Evolutionary conservation across 1,284 basidiomycete genomes (phyloP), one percentile per base, ranked within the genome.

Genomic region (Irpex sp.): DNA sequence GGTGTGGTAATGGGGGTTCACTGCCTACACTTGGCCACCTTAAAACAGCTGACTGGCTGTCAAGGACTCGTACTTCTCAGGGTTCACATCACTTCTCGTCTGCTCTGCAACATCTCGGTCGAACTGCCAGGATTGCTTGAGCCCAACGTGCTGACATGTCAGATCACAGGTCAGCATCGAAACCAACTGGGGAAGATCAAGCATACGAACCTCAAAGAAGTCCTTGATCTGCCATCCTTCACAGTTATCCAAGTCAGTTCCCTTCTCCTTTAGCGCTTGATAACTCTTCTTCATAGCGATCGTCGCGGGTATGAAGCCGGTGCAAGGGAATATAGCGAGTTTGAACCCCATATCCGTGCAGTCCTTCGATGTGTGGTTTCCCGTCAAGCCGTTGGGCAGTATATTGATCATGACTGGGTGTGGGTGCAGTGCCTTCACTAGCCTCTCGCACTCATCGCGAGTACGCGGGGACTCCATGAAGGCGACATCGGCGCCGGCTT

Each of bases 371-470:
- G 61, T 68, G 51, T 67, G 66, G 55, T 69, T 71, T 4, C 67
- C 68, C 5, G 67, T 69, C 18, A 67, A 61, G 2, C 68, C 68
- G 58, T 69, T 68, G 23, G 67, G 68, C 18, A 69, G 65, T 23
- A 71, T 65, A 57, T 71, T 71, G 65, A 69, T 68, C 68, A 71
- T 68, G 45, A 67, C 64, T 2, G 68, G 68, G 58, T 65, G 64
- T 5, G 68, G 67, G 56, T 67, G 64, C 35, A 69, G 62, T 1
- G 68, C 68, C 58, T 68, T 65, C 19, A 71, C 66, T 6, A 69
- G 65, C 5, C 66, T 65, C 55, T 58, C 64, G 42, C 66, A 64
- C 60, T 66, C 65, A 18, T 66, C 66, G 55, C 58, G 66, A 36
- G 65, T 69, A 56, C 68, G 62, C 18, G 68, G 66, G 33, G 65